Evolutionary conservation across 2,329 filamentous ascomycete genomes (phyloP).

Genomic region (Cladorrhinum sp.): DNA sequence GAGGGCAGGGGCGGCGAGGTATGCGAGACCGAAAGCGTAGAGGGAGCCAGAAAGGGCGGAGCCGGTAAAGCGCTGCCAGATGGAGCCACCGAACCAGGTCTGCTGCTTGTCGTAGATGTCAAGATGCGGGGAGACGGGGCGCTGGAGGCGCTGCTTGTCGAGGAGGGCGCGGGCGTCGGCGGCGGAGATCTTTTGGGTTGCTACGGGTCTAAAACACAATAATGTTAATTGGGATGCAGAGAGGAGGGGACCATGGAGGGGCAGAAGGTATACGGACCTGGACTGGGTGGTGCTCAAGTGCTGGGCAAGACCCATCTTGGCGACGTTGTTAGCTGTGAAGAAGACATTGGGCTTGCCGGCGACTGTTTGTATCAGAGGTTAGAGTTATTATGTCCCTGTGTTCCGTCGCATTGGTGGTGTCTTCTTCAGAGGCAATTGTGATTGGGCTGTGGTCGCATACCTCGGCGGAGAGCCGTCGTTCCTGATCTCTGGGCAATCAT

Average conservation of each 20-base stretch:
- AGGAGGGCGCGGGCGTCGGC: conserved; percentile 63
- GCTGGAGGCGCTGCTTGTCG: conserved; percentile 72
- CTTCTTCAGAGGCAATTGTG: conserved; percentile 1
- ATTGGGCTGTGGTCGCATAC: conserved; percentile 36
- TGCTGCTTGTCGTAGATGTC: conserved; percentile 82
- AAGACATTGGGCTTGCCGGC: conserved; percentile 45
- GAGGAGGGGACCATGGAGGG: neutral
- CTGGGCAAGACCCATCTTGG: conserved; percentile 44
- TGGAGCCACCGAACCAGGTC: conserved; percentile 73
- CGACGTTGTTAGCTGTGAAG: conserved; percentile 45
- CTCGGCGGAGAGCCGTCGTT: conserved; percentile 57
- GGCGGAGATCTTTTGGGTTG: conserved; percentile 56
- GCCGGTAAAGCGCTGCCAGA: conserved; percentile 83
- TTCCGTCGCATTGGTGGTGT: neutral
- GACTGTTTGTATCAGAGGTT: conserved; percentile 21
- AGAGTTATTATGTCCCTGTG: conserved; percentile 17
- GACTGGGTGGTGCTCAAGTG: conserved; percentile 42
- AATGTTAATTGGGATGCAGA: neutral
- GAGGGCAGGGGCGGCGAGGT: conserved; percentile 74
- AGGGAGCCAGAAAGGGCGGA: conserved; percentile 66
- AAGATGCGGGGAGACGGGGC: conserved; percentile 82
- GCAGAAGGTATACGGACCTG: conserved; percentile 39
- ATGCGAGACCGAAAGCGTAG: conserved; percentile 77
- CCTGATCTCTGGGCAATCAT: conserved; percentile 60
- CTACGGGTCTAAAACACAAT: conserved; percentile 40